Evolutionary conservation across 2,329 filamentous ascomycete species (phyloP).

Genomic region (Fusarium nodosum): DNA sequence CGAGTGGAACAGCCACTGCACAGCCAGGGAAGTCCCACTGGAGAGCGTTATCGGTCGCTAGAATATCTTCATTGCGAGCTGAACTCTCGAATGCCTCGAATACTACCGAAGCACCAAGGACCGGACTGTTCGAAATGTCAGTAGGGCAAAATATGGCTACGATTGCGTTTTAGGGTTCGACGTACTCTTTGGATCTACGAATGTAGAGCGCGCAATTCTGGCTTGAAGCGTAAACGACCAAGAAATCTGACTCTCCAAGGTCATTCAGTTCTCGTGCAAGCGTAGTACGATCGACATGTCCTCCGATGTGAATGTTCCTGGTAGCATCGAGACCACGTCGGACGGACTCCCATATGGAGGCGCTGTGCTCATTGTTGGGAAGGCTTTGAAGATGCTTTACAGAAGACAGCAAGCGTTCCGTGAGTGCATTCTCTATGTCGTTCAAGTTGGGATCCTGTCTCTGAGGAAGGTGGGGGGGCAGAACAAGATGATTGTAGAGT

Average conservation of each 20-base stretch:
- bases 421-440: conserved; percentile 32
- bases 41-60: conserved; percentile 65
- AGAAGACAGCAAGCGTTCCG: conserved; percentile 33
- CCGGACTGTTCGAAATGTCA: conserved; percentile 38
- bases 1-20: conserved; percentile 61
- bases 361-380: conserved; percentile 22
- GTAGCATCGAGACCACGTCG: conserved; percentile 39
- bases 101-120: conserved; percentile 49
- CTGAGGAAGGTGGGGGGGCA: conserved; percentile 45
- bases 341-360: conserved; percentile 37
- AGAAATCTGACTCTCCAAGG: conserved; percentile 35
- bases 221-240: conserved; percentile 39
- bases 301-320: conserved; percentile 35
- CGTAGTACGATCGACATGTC: conserved; percentile 35
- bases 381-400: conserved; percentile 37
- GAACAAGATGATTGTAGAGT: conserved; percentile 46
- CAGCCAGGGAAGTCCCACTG: conserved; percentile 71
- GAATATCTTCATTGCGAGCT: conserved; percentile 64
- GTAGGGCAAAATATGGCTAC: neutral
- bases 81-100: conserved; percentile 74
- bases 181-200: conserved; percentile 48
- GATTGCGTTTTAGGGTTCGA: neutral
- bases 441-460: conserved; percentile 33
- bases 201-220: conserved; percentile 55
- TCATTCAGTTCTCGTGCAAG: conserved; percentile 36